Evolutionary conservation across 2,329 filamentous ascomycete species (phyloP), one percentile per base, ranked within the genome.

Genomic region (Epichloe scottii): DNA sequence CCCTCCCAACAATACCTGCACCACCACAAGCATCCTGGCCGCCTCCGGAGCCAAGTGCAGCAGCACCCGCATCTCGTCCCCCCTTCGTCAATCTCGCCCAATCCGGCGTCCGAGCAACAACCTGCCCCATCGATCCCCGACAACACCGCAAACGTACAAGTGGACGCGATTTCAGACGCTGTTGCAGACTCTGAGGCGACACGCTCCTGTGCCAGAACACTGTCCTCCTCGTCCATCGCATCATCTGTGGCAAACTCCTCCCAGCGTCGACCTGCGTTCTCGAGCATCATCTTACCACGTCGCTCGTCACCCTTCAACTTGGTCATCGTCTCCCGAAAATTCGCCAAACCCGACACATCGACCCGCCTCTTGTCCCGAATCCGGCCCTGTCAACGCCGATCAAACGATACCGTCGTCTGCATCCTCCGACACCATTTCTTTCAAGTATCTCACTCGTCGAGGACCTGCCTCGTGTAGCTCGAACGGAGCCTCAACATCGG

Each of bases 391-490:
- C 50, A 48, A 50, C 57, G 59, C 55, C 51, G 46, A 55, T 35
- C 58, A 58, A 51, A 58, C 52, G 3, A 45, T 58, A 51, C 56
- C 46, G 11, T 41, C 49, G 38, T 37, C 49, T 5, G 14, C 60
- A 51, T 57, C 62, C 51, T 57, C 58, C 50, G 52, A 54, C 46
- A 53, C 61, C 38, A 53, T 57, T 48, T 58, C 62, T 45, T 57
- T 66, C 45, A 64, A 60, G 48, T 60, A 66, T 50, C 62, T 60
- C 37, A 62, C 63, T 53, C 66, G 67, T 57, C 71, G 69, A 58
- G 66, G 67, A 38, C 65, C 68, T 50, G 61, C 67, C 47, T 68
- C 66, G 39, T 65, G 62, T 54, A 64, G 62, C 57, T 67, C 69
- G 52, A 62, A 63, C 61, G 65, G 60, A 55, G 59, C 60, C 52